Percentiles rank a stretch among this genome's conserved stretches.
phyloP scores from a whole-genome alignment of 345 rosid species.

The Melaleuca alternifolia region DNA sequence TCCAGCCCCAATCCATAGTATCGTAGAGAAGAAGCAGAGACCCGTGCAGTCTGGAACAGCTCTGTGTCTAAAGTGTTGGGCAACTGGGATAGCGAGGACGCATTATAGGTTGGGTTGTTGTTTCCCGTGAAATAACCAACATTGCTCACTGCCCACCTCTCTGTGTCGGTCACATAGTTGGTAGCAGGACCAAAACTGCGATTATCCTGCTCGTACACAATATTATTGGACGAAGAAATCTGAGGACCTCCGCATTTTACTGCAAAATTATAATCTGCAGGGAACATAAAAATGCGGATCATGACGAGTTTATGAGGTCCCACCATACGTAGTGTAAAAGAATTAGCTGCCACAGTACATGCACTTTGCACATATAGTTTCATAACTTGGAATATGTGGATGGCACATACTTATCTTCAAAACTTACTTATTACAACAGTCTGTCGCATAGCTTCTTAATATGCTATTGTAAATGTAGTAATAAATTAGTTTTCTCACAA shows the following conservation, averaged over 20 bases:
- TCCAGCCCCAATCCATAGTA: conserved; percentile 75
- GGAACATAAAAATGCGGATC: not conserved
- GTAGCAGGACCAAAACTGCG: conserved; percentile 47
- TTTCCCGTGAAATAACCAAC: conserved; percentile 24
- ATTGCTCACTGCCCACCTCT: conserved; percentile 41
- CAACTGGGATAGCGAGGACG: conserved; percentile 13
- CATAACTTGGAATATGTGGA: too few species aligned
- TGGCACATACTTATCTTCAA: not conserved
- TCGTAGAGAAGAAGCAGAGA: conserved; percentile 63
- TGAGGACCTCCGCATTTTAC: conserved; percentile 62
- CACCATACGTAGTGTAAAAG: not conserved
- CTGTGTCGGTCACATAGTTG: conserved; percentile 24
- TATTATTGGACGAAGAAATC: conserved; percentile 19
- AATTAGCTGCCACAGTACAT: not conserved
- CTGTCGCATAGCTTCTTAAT: not conserved
- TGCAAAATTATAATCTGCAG: conserved; percentile 43
- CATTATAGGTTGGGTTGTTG: conserved; percentile 19
- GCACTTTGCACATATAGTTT: not conserved
- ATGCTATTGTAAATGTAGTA: rapidly evolving
- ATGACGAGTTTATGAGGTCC: not conserved
- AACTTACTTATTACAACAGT: not conserved
- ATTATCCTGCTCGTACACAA: conserved; percentile 34
- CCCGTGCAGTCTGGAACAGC: conserved; percentile 44
- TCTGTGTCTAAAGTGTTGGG: conserved; percentile 19
- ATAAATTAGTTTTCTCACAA: not conserved